Percentiles rank a stretch among this genome's conserved stretches.
Evolutionary conservation across 2,329 filamentous ascomycete species (phyloP).

Genomic region (Fusarium nurragi): DNA sequence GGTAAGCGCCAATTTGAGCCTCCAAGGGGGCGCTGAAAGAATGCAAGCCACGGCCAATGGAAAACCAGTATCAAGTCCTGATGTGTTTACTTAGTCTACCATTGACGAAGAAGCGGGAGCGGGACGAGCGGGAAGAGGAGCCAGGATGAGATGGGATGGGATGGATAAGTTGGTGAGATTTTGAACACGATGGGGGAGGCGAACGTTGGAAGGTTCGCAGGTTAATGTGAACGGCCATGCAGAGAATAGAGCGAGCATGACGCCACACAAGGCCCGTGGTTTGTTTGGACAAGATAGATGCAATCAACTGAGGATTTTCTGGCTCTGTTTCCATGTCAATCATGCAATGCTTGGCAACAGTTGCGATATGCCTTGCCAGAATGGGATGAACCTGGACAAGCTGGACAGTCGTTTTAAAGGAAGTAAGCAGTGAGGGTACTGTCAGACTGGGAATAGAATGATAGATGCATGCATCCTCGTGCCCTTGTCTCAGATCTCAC

Average conservation of each 20-base stretch:
- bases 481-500: conserved; percentile 22
- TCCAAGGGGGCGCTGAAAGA: conserved; percentile 22
- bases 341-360: not conserved
- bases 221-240: conserved; percentile 29
- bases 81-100: conserved; percentile 1
- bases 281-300: not conserved
- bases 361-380: conserved; percentile 14
- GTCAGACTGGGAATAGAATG: not conserved
- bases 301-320: conserved; percentile 13
- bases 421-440: not conserved
- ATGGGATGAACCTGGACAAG: conserved; percentile 33
- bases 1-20: conserved; percentile 42
- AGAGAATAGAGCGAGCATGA: conserved; percentile 28
- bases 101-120: conserved; percentile 22
- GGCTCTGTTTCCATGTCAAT: not conserved
- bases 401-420: conserved; percentile 17
- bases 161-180: conserved; percentile 11
- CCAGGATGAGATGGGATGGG: not conserved
- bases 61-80: not conserved
- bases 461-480: conserved; percentile 4
- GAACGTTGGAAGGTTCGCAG: conserved; percentile 28
- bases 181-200: conserved; percentile 16
- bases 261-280: conserved; percentile 27
- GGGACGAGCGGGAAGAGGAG: conserved; percentile 18
- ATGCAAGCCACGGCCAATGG: conserved; percentile 13